These are phyloP conservation scores for Cryptococcus floricola DNA, from an alignment of 1,284 basidiomycete genomes.

Conservation along the genomic window DNA sequence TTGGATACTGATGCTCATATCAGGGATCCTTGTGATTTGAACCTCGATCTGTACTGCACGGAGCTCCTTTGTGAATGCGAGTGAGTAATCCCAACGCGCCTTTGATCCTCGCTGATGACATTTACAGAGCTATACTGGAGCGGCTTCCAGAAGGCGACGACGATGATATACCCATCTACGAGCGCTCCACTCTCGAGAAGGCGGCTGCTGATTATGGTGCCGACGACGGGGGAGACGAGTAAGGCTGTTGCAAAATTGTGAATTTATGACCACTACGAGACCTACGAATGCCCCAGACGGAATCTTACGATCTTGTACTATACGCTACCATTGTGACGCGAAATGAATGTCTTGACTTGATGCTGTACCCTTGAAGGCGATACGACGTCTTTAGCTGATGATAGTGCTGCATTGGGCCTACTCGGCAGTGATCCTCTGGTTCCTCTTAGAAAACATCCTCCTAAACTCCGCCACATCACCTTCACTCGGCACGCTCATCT, in stretches of 20 bases:
- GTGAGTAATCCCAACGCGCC: constrained; percentile 51
- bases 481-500: constrained; percentile 53
- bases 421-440: constrained; percentile 8
- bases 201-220: constrained; percentile 19
- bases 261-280: too few relatives aligned
- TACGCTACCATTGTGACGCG: too few relatives aligned
- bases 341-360: too few relatives aligned
- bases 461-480: constrained; percentile 27
- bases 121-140: constrained; percentile 66
- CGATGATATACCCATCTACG: constrained; percentile 11
- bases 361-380: too few relatives aligned
- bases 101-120: background rate
- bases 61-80: constrained; percentile 79
- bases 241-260: background rate
- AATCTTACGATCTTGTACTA: too few relatives aligned
- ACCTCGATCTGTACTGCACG: constrained; percentile 70
- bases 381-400: too few relatives aligned
- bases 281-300: too few relatives aligned
- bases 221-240: constrained; percentile 23
- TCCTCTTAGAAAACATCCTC: constrained; percentile 14
- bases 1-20: background rate
- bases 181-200: constrained; percentile 9
- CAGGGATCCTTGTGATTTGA: constrained; percentile 50
- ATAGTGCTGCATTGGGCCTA: too few relatives aligned
- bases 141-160: constrained; percentile 66